Base-by-base conservation (phyloP, 1,139 yeast species). In the Debaryomyces udenii region DNA sequence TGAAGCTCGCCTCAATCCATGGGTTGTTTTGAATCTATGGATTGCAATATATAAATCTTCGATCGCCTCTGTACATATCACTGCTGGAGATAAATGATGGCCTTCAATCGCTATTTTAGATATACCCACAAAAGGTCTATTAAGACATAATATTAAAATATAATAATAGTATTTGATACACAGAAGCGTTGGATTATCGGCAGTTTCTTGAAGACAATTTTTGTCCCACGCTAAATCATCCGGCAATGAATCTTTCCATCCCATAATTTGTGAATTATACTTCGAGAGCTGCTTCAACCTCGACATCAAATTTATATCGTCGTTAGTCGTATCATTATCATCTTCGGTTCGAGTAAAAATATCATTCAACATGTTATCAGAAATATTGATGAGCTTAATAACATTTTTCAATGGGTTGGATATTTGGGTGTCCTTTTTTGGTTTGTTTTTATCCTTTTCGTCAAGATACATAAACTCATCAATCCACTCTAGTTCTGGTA, bases 141-240 rank as follows among this genome's bases (percentile, higher is more conserved):
- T 81, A 38, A 81, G 68, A 45, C 84, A 80, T 17, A 81, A 62
- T 6, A 77, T 57, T 4, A 80, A 70, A 32, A 81, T 76, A 51
- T 80, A 81, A 53, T 80, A 81, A 52, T 78, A 80, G 54, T 78
- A 80, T 50, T 83, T 64, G 27, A 80, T 74, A 41, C 79, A 68
- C 43, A 79, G 67, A 16, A 74, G 56, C 28, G 81, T 62, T 42
- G 82, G 74, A 56, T 78, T 61, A 59, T 75, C 68, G 42, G 80
- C 80, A n/a, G 71, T 64, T 39, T 59, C 58, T 32, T 60, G 56
- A 26, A 80, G 59, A n/a, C 64, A 57, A 2, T 58, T 55, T 34
- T 70, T 61, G 39, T 74, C 68, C 83, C 85, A 80, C 46, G 68
- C 67, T 33, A 79, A 58, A 45, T 75, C 80, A 3, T 61, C 61